Base-by-base conservation (phyloP, 1,139 yeast species). In the Lodderomyces oxycetoniae region DNA sequence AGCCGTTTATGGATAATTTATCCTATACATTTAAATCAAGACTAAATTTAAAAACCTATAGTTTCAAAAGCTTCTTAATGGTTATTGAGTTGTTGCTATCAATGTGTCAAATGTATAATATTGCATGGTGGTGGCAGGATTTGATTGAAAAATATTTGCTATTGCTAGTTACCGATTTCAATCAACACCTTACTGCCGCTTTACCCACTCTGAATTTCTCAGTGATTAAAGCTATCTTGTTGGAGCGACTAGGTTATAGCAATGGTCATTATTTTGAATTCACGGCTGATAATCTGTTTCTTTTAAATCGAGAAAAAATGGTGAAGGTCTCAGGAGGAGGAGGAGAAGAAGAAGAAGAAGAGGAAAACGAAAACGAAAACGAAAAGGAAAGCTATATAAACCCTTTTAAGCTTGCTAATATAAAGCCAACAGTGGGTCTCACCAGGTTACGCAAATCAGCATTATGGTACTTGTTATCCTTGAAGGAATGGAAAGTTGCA, bases 381-480 rank as follows among this genome's bases (percentile, higher is more conserved):
- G 54, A 58, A 10, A 7, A 19, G 10, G 74, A 68, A 9, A 51
- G 50, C 19, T 64, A 55, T 38, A 47, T 49, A 7, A 71, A 71
- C 42, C 57, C 63, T 2, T 36, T 55, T 23, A 76, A 76, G 43
- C 36, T 71, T n/a, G 55, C 58, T 9, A 52, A 61, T 3, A 56
- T 60, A 23, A 53, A 64, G 38, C 59, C 63, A 3, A 60, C 66
- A 22, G 43, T 46, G 15, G 88, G 87, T 0, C 51, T 76, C 26
- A 72, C 83, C 1, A 65, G 94, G 37, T 59, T 59, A 35, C 69
- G 96, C 37, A 87, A 86, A 50, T 78, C 91, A 1, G 77, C 87
- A 1, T 66, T 89, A 22, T 89, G 96, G 89, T 71, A 74, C 47
- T 56, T 88, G 13, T 57, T 89, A 17, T 80, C 96, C 0, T 82